These are phyloP conservation scores for Vaccinium vitisidaea DNA, from an alignment of 148 eudicot species.

Conservation along the genomic window DNA sequence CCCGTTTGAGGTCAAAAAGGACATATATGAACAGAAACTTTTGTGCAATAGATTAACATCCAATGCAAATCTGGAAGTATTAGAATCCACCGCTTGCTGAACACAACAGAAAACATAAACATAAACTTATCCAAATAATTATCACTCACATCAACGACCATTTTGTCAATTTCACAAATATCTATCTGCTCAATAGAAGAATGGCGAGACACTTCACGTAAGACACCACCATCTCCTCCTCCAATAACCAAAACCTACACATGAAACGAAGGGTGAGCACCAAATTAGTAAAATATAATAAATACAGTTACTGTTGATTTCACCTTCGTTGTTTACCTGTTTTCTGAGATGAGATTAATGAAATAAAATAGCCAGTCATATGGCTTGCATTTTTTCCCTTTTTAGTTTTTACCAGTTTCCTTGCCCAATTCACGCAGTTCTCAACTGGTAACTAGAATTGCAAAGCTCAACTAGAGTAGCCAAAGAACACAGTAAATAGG, in stretches of 20 bases:
- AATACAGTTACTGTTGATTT: neutral
- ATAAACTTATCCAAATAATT: neutral
- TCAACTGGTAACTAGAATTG: neutral
- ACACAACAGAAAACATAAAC: neutral
- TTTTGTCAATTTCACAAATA: constrained; percentile 96
- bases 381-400: neutral
- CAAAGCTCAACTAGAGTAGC: neutral
- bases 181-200: constrained; percentile 84
- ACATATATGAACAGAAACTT: neutral
- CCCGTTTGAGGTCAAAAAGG: neutral
- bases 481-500: neutral
- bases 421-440: neutral
- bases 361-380: neutral
- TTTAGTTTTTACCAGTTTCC: neutral
- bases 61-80: neutral
- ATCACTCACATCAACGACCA: constrained; percentile 86
- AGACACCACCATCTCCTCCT: constrained; percentile 98
- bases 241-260: constrained; percentile 91
- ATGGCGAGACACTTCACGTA: constrained; percentile 93
- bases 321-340: neutral
- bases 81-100: neutral
- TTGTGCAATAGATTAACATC: neutral
- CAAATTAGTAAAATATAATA: neutral
- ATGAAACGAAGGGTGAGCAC: constrained; percentile 16
- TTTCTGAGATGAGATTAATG: neutral